phyloP scores from a whole-genome alignment of 192 early-diverging fungal genomes.

The Coemansia sp. region DNA sequence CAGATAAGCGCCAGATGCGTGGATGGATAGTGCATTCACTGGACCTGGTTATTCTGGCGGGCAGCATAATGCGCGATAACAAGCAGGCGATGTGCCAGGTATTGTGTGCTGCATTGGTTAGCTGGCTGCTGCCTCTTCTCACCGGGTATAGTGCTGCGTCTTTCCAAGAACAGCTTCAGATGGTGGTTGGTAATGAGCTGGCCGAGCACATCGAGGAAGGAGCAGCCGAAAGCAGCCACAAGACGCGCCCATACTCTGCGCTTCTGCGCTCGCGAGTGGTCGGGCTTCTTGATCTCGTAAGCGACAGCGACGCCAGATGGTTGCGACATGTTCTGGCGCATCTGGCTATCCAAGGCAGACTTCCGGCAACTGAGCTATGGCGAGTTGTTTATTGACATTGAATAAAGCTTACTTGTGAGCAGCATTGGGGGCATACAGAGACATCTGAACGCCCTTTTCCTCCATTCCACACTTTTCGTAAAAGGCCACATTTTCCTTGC shows the following conservation, averaged over 20 bases:
- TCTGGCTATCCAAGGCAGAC: constrained; percentile 25
- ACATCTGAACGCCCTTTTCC: constrained; percentile 75
- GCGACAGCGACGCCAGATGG: not conserved
- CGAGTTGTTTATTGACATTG: constrained; percentile 11
- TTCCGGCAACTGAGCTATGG: constrained; percentile 27
- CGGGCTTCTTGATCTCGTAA: constrained; percentile 25
- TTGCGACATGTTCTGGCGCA: constrained; percentile 18
- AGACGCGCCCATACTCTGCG: constrained; percentile 19
- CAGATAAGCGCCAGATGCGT: constrained; percentile 3
- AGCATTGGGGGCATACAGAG: constrained; percentile 49
- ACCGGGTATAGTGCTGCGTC: constrained; percentile 9
- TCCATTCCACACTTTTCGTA: constrained; percentile 88
- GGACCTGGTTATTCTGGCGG: constrained; percentile 35
- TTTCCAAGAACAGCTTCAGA: not conserved
- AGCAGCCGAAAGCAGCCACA: not conserved
- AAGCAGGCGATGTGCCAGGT: not conserved
- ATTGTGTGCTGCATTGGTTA: constrained; percentile 1
- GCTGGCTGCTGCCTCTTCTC: constrained; percentile 36
- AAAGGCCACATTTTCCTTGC: constrained; percentile 76
- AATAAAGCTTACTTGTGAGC: constrained; percentile 17
- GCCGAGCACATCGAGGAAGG: constrained; percentile 13
- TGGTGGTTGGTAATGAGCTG: constrained; percentile 12
- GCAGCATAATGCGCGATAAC: constrained; percentile 10
- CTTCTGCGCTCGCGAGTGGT: constrained; percentile 26
- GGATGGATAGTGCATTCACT: constrained; percentile 19